A percentile compares a stretch with the other conserved stretches of the same genome.
Evolutionary conservation across 306 rosid genomes (phyloP).

Genomic region (Begonia loranthoides): DNA sequence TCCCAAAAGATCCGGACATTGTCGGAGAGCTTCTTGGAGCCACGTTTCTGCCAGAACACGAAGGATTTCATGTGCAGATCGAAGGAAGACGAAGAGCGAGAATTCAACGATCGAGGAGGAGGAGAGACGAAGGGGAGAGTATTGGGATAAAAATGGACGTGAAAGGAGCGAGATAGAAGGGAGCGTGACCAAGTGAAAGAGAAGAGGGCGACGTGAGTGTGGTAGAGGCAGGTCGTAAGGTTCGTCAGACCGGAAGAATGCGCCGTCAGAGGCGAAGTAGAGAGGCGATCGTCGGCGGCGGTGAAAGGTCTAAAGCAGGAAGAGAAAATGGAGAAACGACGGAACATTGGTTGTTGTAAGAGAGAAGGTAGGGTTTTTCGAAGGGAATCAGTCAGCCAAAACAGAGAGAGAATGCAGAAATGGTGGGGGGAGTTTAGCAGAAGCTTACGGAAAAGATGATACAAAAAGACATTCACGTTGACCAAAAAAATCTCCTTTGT

Average conservation of each 20-base stretch:
- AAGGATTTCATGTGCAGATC: conserved; percentile 58
- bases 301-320: conserved; percentile 59
- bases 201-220: conserved; percentile 53
- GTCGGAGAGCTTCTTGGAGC: conserved; percentile 46
- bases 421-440: too few relatives aligned
- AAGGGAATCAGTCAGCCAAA: too few relatives aligned
- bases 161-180: conserved; percentile 72
- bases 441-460: too few relatives aligned
- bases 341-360: conserved; percentile 36
- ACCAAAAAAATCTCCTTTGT: too few relatives aligned
- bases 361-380: neutral
- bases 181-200: conserved; percentile 87
- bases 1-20: conserved; percentile 53
- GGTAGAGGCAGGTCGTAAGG: conserved; percentile 63
- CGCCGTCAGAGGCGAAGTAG: conserved; percentile 9
- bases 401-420: too few relatives aligned
- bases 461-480: too few relatives aligned
- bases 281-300: conserved; percentile 10
- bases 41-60: conserved; percentile 69
- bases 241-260: conserved; percentile 36
- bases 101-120: conserved; percentile 7
- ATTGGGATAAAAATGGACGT: conserved; percentile 30
- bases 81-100: conserved; percentile 20
- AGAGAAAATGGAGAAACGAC: conserved; percentile 25
- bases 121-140: conserved; percentile 53